A percentile compares a stretch with the other conserved stretches of the same genome.
phyloP scores from a whole-genome alignment of 2,329 filamentous ascomycete genomes.

The Cladophialophora bantiana region DNA sequence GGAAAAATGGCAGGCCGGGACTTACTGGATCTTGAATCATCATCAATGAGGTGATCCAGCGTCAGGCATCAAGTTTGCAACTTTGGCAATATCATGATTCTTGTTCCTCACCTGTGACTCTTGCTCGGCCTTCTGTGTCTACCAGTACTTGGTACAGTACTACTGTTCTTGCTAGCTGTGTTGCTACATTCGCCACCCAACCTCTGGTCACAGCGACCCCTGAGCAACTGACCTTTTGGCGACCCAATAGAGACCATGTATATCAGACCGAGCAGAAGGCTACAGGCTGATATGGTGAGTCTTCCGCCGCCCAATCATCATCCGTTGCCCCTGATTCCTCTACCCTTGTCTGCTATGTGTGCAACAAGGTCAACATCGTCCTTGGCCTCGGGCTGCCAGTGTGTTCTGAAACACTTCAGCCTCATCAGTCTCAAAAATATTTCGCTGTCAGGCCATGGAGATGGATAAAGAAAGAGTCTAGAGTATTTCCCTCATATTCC shows the following conservation, averaged over 20 bases:
- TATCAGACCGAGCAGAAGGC: not conserved
- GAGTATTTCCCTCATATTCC: conserved; percentile 1
- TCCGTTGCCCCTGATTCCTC: not conserved
- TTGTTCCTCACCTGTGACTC: not conserved
- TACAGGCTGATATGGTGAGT: not conserved
- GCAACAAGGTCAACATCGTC: not conserved
- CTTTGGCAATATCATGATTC: not conserved
- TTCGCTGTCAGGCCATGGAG: not conserved
- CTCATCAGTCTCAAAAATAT: not conserved
- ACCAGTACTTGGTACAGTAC: too few relatives aligned
- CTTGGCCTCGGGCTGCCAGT: not conserved
- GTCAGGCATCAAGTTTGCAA: not conserved
- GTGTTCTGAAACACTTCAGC: conserved; percentile 5
- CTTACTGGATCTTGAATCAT: not conserved
- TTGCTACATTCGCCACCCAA: conserved; percentile 1
- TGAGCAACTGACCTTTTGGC: not conserved
- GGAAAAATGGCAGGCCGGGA: not conserved
- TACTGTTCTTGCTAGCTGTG: not conserved
- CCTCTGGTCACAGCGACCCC: not conserved
- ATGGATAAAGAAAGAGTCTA: not conserved
- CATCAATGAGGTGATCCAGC: not conserved
- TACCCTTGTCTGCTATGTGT: not conserved
- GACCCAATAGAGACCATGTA: not conserved
- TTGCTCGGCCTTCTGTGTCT: not conserved
- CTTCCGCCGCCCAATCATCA: not conserved